phyloP scores from a whole-genome alignment of 2,329 filamentous ascomycete species.

The Cercospora sp. region DNA sequence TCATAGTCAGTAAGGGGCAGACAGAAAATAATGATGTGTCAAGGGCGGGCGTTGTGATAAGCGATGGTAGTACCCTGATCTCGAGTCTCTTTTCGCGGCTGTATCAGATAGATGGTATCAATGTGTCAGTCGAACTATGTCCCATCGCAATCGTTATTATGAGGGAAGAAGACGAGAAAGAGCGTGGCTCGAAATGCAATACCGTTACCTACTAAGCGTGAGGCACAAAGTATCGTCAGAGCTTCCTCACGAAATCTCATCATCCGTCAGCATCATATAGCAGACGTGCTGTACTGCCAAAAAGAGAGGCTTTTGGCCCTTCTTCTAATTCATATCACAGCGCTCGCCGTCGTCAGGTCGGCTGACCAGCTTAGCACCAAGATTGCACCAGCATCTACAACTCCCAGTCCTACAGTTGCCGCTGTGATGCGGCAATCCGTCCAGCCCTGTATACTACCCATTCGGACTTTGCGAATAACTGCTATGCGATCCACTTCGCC shows the following conservation, averaged over 20 bases:
- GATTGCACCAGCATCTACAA: constrained; percentile 1
- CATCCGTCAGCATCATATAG: constrained; percentile 3
- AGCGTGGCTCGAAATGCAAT: background rate
- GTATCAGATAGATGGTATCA: background rate
- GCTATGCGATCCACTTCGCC: constrained; percentile 17
- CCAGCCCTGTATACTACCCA: constrained; percentile 4
- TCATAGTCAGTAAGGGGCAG: background rate
- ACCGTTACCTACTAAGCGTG: background rate
- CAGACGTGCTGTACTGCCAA: constrained; percentile 9
- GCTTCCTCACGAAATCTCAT: background rate
- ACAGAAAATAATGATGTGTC: background rate
- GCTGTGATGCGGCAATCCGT: background rate
- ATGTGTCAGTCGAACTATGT: background rate
- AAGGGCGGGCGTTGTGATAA: background rate
- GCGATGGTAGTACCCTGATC: background rate
- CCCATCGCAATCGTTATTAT: background rate
- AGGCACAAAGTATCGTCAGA: constrained; percentile 3
- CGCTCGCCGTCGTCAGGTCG: background rate
- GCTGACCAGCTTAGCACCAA: background rate
- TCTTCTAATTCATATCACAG: background rate
- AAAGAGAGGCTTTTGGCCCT: background rate
- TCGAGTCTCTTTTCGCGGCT: background rate
- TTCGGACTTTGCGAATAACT: constrained; percentile 22
- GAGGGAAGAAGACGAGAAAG: background rate
- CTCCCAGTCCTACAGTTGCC: background rate